These are phyloP conservation scores for Gossypium lobatum DNA, from an alignment of 441 rosid species.

Conservation along the genomic window DNA sequence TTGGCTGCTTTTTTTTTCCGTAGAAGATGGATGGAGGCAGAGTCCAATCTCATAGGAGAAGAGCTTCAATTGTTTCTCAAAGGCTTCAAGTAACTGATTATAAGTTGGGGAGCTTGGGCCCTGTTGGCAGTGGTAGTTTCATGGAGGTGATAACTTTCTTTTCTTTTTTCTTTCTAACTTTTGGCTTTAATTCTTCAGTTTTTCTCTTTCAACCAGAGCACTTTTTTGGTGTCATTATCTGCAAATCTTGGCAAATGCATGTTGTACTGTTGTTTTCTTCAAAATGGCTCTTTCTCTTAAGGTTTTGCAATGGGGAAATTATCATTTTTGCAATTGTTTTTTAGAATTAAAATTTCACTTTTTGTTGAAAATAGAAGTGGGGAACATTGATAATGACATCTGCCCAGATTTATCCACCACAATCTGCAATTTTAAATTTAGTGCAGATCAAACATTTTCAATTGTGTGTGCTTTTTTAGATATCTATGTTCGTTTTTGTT, in stretches of 20 bases:
- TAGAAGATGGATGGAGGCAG: slow-evolving; percentile 37
- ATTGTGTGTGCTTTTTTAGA: neutral
- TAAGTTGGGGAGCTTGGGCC: slow-evolving; percentile 27
- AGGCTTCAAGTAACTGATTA: slow-evolving; percentile 35
- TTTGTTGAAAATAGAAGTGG: neutral
- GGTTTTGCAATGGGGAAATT: neutral
- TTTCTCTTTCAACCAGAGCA: neutral
- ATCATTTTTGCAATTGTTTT: neutral
- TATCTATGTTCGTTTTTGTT: neutral
- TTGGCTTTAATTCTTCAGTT: neutral
- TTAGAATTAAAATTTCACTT: neutral
- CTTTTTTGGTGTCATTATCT: slow-evolving; percentile 13
- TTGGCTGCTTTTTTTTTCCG: neutral
- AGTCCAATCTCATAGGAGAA: slow-evolving; percentile 29
- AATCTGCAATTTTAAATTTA: neutral
- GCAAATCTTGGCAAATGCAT: neutral
- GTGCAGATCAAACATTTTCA: neutral
- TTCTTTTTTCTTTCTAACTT: neutral
- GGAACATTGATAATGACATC: slow-evolving; percentile 6
- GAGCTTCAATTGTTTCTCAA: slow-evolving; percentile 29
- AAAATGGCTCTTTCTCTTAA: neutral
- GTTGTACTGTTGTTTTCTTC: neutral
- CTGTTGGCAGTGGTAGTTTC: slow-evolving; percentile 25
- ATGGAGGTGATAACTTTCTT: slow-evolving; percentile 36
- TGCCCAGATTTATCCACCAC: neutral